Percentiles rank a stretch among this genome's conserved stretches.
Conservation (phyloP, 768 basidiomycete species). For the Guyanaporus albipodus region DNA sequence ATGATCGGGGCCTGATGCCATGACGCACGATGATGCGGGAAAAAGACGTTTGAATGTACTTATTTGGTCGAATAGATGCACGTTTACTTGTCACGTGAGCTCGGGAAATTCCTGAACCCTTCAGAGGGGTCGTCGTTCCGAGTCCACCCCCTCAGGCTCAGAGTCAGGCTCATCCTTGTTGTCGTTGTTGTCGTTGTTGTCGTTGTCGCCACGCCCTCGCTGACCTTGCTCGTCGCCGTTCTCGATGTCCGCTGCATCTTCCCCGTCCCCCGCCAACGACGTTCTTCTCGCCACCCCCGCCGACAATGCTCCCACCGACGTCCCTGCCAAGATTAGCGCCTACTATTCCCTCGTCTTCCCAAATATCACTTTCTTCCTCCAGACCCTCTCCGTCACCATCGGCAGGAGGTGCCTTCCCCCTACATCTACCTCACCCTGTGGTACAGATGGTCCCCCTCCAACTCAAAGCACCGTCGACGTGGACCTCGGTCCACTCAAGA, state of each 20-base stretch:
- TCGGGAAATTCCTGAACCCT: not conserved
- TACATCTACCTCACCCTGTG: slow-evolving; percentile 47
- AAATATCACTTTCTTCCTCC: slow-evolving; percentile 94
- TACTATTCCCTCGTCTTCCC: slow-evolving; percentile 94
- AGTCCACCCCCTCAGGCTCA: slow-evolving; percentile 1
- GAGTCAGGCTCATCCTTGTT: slow-evolving; percentile 1
- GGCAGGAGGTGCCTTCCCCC: slow-evolving; percentile 79
- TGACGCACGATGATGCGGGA: no score
- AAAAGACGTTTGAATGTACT: no score
- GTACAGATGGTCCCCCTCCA: slow-evolving; percentile 38
- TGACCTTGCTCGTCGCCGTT: slow-evolving; percentile 8
- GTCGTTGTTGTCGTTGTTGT: slow-evolving; percentile 4
- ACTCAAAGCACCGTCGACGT: slow-evolving; percentile 59
- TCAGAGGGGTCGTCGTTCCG: not conserved
- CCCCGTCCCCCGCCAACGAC: slow-evolving; percentile 3
- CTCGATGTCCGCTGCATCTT: slow-evolving; percentile 22
- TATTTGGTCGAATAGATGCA: no score
- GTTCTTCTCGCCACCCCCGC: slow-evolving; percentile 1
- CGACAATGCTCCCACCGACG: slow-evolving; percentile 11
- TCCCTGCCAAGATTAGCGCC: slow-evolving; percentile 80
- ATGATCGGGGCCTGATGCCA: slow-evolving; percentile 24
- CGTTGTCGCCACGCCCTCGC: slow-evolving; percentile 7
- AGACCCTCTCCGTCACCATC: slow-evolving; percentile 91
- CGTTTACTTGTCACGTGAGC: slow-evolving; percentile 20
- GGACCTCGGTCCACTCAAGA: slow-evolving; percentile 94